Evolutionary conservation across 2,329 filamentous ascomycete genomes (phyloP), one percentile per base, ranked within the genome.

Genomic region (Penicillium oxalicum): DNA sequence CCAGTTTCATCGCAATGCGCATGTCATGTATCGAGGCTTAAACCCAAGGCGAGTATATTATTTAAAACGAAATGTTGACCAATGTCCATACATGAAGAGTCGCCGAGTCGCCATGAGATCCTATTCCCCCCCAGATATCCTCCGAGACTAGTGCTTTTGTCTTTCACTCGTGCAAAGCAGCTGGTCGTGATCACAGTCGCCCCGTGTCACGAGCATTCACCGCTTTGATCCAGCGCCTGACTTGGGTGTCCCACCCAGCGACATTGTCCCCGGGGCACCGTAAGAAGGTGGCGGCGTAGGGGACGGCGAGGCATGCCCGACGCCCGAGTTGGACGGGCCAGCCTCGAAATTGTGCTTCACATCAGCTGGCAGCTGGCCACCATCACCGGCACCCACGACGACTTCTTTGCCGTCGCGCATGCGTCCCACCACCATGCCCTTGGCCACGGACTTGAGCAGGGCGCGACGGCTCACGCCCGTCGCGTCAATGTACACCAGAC

Each of bases 401-500:
- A 77, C 67, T 55, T 76, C 68, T 50, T 75, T 64, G 6, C 74
- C 74, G 46, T 75, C 71, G 37, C 68, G 71, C 70, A 76, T 75
- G 34, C 67, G 70, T 24, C 74, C 74, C 33, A 76, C 70, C 2
- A 76, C 71, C 93, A 98, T 97, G 36, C 93, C 90, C 74, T 95
- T 96, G 18, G 91, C 93, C 1, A 97, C 93, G 37, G 86, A 88
- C 76, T 96, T 98, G 65, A 98, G 80, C 38, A 98, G 82, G 0
- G 93, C 93, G 52, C 84, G 82, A 37, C 93, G 79, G 47, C 88
- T 95, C 1, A 98, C 93, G 33, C 93, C 93, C 0, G 91, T 86
- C 1, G 94, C 91, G 61, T 98, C 93, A 52, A 98, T 95, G 66
- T 98, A 98, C 29, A 98, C 93, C 27, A 98, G 77, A 5, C 91